A percentile compares a stretch with the other conserved stretches of the same genome.
Evolutionary conservation across 768 basidiomycete genomes (phyloP).

Genomic region (Leccinum fibrillosum): DNA sequence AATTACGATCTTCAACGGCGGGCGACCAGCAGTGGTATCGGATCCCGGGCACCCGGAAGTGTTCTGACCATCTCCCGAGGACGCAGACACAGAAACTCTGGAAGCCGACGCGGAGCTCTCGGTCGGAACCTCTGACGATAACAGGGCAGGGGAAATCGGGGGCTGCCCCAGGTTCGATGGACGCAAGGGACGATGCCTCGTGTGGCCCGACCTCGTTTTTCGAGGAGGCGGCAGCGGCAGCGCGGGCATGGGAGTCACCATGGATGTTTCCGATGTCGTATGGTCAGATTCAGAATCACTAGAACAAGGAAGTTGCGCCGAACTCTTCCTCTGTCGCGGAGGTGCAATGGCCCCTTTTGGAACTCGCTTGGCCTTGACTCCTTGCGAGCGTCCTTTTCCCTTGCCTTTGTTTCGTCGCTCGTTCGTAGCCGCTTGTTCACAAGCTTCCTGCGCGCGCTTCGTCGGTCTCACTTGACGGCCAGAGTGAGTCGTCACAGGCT

Average conservation of each 20-base stretch:
- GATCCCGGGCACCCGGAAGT: not conserved
- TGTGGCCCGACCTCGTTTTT: not conserved
- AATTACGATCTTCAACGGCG: constrained; percentile 1
- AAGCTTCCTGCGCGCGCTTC: constrained; percentile 16
- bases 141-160: not conserved
- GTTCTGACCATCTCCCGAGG: not conserved
- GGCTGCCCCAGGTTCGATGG: constrained; percentile 17
- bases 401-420: constrained; percentile 4
- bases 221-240: not conserved
- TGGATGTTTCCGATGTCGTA: not conserved
- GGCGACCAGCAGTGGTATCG: not conserved
- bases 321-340: not conserved
- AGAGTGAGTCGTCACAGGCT: constrained; percentile 18
- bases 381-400: not conserved
- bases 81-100: not conserved
- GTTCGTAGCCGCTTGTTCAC: not conserved
- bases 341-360: not conserved
- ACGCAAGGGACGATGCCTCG: not conserved
- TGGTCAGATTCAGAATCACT: not conserved
- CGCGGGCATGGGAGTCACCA: not conserved
- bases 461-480: constrained; percentile 25
- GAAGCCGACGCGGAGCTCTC: not conserved
- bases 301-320: not conserved
- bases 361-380: not conserved
- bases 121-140: not conserved